Evolutionary conservation across 78 protist genomes (phyloP), one percentile per base, ranked within the genome.

Genomic region (Speleostelium caveatum): DNA sequence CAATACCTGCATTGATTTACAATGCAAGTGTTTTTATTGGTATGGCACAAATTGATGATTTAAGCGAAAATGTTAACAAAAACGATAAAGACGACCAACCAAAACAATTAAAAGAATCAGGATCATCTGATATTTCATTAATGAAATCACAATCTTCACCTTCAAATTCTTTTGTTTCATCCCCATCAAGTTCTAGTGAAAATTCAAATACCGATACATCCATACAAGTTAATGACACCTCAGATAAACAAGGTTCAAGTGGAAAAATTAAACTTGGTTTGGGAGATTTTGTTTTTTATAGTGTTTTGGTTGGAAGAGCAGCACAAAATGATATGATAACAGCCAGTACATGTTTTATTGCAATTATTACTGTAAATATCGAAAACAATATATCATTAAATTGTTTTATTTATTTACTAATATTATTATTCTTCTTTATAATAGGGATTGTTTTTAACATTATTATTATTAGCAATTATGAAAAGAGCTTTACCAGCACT

Each of bases 231-330:
- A 10, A 38, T 33, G 72, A 69, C 30, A 51, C 42, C 1, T 21
- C 30, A 12, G 19, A 7, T 1, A 30, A 16, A 22, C 35, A 59
- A 60, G 8, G 58, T 12, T 26, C 49, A 24, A 51, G 66, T 30
- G 67, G 2, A 58, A 68, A 68, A 17, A 80, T 98, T 49, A 97
- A 97, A 91, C 95, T 98, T 0, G 99, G 99, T 10, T 96, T 98
- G 0, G 99, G 99, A 12, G 99, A 98, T 86, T 98, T 98, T 36
- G 96, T 98, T 22, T 98, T 98, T 53, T 98, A 98, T 95, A 68
- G 94, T 22, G 96, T 98, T 14, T 95, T 98, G 17, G 88, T 98
- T 7, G 98, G 96, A 42, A 87, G 98, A 38, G 98, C 99, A 5
- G 96, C 98, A 16, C 19, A 60, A 32, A 14, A 32, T 22, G 32